These are phyloP conservation scores for Pseudocercospora cruenta DNA, from an alignment of 2,329 filamentous ascomycete species.

Conservation along the genomic window DNA sequence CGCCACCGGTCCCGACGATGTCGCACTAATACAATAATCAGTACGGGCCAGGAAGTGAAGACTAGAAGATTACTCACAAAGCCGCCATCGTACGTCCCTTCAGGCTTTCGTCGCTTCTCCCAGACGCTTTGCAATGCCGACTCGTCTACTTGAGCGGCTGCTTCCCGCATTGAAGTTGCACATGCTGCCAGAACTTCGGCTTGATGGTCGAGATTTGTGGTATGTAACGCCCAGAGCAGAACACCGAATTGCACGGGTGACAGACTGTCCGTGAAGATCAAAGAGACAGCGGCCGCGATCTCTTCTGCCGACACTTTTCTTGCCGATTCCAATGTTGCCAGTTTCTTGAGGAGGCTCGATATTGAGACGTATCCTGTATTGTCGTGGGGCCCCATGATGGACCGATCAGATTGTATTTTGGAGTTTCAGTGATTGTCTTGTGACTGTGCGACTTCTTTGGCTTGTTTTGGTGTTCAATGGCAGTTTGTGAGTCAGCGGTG, in stretches of 20 bases:
- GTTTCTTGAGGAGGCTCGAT: slow-evolving; percentile 71
- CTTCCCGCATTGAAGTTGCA: slow-evolving; percentile 79
- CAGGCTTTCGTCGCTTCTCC: slow-evolving; percentile 61
- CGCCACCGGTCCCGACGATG: slow-evolving; percentile 95
- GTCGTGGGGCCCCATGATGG: slow-evolving; percentile 23
- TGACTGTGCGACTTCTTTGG: background rate
- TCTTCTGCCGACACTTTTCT: slow-evolving; percentile 69
- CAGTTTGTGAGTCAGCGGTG: background rate
- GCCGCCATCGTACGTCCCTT: slow-evolving; percentile 79
- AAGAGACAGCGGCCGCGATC: slow-evolving; percentile 84
- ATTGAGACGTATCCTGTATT: slow-evolving; percentile 52
- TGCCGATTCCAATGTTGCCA: slow-evolving; percentile 56
- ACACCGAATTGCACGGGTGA: slow-evolving; percentile 87
- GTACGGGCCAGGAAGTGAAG: slow-evolving; percentile 14
- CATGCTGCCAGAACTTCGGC: slow-evolving; percentile 86
- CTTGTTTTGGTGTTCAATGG: slow-evolving; percentile 8
- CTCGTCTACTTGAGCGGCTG: slow-evolving; percentile 72
- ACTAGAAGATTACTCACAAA: slow-evolving; percentile 62
- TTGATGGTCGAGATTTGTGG: slow-evolving; percentile 80
- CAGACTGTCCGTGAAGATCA: slow-evolving; percentile 88
- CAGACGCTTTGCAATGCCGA: slow-evolving; percentile 65
- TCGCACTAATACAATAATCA: slow-evolving; percentile 63
- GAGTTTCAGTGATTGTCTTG: background rate
- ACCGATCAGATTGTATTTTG: background rate
- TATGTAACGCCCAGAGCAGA: slow-evolving; percentile 87